Evolutionary conservation across 768 basidiomycete genomes (phyloP).

Genomic region (Amanita jacksonii): DNA sequence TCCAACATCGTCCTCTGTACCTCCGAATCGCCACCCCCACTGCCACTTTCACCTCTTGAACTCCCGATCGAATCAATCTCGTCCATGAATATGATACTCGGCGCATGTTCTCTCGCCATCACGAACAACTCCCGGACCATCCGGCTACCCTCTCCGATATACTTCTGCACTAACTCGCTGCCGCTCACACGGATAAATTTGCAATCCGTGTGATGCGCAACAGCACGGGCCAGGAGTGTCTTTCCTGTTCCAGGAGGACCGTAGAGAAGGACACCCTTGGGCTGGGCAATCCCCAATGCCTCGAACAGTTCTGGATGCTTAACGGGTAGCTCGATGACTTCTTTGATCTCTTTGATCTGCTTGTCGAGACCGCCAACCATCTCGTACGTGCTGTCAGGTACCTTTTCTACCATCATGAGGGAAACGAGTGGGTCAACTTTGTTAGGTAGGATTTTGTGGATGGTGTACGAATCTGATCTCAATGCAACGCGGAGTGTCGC

Average conservation of each 20-base stretch:
- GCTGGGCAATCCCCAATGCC: slow-evolving; percentile 91
- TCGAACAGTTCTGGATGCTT: slow-evolving; percentile 98
- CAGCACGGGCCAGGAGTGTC: slow-evolving; percentile 89
- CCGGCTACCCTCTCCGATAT: slow-evolving; percentile 92
- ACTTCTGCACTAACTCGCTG: slow-evolving; percentile 94
- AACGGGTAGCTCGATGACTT: slow-evolving; percentile 95
- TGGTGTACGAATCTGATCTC: slow-evolving; percentile 91
- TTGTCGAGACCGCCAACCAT: slow-evolving; percentile 99
- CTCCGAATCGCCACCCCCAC: slow-evolving; percentile 81
- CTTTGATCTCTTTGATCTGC: slow-evolving; percentile 96
- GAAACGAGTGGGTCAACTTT: slow-evolving; percentile 98
- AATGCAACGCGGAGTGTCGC: slow-evolving; percentile 89
- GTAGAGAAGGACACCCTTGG: slow-evolving; percentile 92
- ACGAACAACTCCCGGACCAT: slow-evolving; percentile 98
- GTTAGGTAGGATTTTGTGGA: slow-evolving; percentile 94
- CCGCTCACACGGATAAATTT: slow-evolving; percentile 95
- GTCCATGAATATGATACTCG: slow-evolving; percentile 99
- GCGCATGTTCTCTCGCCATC: slow-evolving; percentile 96
- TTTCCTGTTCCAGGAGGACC: slow-evolving; percentile 97
- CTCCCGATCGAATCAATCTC: slow-evolving; percentile 98
- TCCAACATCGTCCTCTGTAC: slow-evolving; percentile 90
- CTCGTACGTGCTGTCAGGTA: slow-evolving; percentile 98
- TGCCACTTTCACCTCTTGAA: slow-evolving; percentile 86
- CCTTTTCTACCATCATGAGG: slow-evolving; percentile 99
- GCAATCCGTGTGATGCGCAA: slow-evolving; percentile 97